Base-by-base conservation (phyloP, 495 filamentous ascomycete species). In the Beverwykella pulmonaria region DNA sequence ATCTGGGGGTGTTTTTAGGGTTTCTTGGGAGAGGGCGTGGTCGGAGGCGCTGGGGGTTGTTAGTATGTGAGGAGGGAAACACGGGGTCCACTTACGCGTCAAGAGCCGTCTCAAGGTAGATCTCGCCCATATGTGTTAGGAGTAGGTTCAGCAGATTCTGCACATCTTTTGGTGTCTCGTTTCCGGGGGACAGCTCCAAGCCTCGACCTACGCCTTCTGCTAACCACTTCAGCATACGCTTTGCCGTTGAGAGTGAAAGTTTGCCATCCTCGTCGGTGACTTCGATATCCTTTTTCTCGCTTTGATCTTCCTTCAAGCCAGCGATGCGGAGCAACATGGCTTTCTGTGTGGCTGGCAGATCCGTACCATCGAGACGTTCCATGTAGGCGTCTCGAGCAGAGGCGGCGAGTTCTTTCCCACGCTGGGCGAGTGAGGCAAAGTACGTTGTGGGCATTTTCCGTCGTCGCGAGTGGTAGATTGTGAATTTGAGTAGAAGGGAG, bases 201-300 rank as follows among this genome's bases (percentile, higher is more conserved):
- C 91, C 90, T 66, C 95, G 82, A n/a, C 93, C 90, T 54, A 99
- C 93, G 58, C 89, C 92, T 78, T 99, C 95, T 29, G 95, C 94
- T 27, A 99, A 82, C 95, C 95, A 99, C 71, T 90, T 96, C 32
- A 99, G 83, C 92, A 99, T 98, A 53, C 94, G 85, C 77, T 98
- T 98, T 23, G 92, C 88, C 73, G 87, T 90, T n/a, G 87, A 82
- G 15, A 97, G 83, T 64, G 86, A 92, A 4, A 96, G 82, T 60
- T 86, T 78, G 30, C 95, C 95, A 68, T 99, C 92, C 70, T 90
- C 85, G 62, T 98, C 94, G 0, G 88, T 87, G 30, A 97, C 88
- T 74, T 93, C 92, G 70, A 97, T 92, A 39, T 96, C 92, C 52
- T 80, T 81, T 59, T 80, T 78, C 20, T 79, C 76, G 47, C 69